Evolutionary conservation across 768 basidiomycete species (phyloP).

Genomic region (Boletus subparvulus): DNA sequence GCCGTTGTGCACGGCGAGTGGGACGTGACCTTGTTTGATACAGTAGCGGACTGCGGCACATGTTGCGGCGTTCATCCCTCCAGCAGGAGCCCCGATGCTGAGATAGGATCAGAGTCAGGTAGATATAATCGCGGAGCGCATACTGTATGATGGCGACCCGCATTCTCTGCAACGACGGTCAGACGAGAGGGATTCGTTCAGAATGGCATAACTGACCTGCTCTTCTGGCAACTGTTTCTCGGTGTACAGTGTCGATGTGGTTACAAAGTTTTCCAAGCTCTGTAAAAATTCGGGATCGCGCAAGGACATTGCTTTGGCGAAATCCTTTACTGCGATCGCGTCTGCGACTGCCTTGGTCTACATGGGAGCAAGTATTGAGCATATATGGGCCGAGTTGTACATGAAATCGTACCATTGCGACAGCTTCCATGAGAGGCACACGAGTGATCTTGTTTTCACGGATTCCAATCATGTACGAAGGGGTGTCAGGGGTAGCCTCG

Average conservation of each 20-base stretch:
- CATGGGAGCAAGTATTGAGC: slow-evolving; percentile 1
- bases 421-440: slow-evolving; percentile 90
- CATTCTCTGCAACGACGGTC: slow-evolving; percentile 52
- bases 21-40: slow-evolving; percentile 85
- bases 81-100: slow-evolving; percentile 95
- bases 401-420: slow-evolving; percentile 61
- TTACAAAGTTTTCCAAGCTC: slow-evolving; percentile 79
- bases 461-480: slow-evolving; percentile 97
- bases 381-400: not conserved
- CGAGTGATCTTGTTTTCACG: slow-evolving; percentile 94
- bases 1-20: slow-evolving; percentile 93
- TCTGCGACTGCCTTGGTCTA: slow-evolving; percentile 85
- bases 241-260: slow-evolving; percentile 63
- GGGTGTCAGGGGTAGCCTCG: slow-evolving; percentile 81
- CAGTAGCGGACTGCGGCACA: slow-evolving; percentile 94
- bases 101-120: not conserved
- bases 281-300: slow-evolving; percentile 93
- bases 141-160: slow-evolving; percentile 84
- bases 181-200: not conserved
- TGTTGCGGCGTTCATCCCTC: slow-evolving; percentile 98
- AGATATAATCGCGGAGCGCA: slow-evolving; percentile 30
- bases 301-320: slow-evolving; percentile 80
- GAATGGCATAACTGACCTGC: slow-evolving; percentile 36
- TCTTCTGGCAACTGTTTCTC: slow-evolving; percentile 50
- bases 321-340: slow-evolving; percentile 82